phyloP scores from a whole-genome alignment of 2,329 filamentous ascomycete genomes.

The Raffaelea albimanens region DNA sequence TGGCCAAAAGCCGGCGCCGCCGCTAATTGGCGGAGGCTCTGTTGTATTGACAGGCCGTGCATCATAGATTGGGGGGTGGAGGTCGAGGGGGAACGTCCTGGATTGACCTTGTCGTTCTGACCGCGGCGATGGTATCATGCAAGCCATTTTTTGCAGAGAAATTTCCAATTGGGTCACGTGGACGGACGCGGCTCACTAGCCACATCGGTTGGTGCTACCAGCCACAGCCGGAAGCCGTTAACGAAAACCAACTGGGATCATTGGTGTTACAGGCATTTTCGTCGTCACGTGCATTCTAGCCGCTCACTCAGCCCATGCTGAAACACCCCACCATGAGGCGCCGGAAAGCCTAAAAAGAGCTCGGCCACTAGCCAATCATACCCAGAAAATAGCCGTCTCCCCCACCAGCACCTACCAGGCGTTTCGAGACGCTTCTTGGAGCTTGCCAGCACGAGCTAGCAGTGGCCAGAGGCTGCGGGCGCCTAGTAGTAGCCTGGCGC shows the following conservation, averaged over 20 bases:
- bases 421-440: conserved; percentile 12
- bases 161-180: background rate
- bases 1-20: background rate
- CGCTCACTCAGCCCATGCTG: too few relatives aligned
- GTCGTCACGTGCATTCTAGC: too few relatives aligned
- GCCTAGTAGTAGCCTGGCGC: background rate
- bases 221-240: too few relatives aligned
- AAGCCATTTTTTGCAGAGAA: background rate
- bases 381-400: too few relatives aligned
- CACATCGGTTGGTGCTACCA: too few relatives aligned
- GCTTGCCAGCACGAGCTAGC: background rate
- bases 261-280: too few relatives aligned
- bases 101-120: too few relatives aligned
- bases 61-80: conserved; percentile 6
- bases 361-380: too few relatives aligned
- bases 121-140: too few relatives aligned
- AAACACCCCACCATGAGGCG: too few relatives aligned
- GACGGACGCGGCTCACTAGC: too few relatives aligned
- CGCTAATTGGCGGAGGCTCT: conserved; percentile 26
- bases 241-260: too few relatives aligned
- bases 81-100: background rate
- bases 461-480: background rate
- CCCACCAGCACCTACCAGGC: background rate
- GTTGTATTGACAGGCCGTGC: conserved; percentile 10
- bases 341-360: background rate